These are phyloP conservation scores for Auricularia cornea DNA, from an alignment of 768 basidiomycete genomes.

Conservation along the genomic window DNA sequence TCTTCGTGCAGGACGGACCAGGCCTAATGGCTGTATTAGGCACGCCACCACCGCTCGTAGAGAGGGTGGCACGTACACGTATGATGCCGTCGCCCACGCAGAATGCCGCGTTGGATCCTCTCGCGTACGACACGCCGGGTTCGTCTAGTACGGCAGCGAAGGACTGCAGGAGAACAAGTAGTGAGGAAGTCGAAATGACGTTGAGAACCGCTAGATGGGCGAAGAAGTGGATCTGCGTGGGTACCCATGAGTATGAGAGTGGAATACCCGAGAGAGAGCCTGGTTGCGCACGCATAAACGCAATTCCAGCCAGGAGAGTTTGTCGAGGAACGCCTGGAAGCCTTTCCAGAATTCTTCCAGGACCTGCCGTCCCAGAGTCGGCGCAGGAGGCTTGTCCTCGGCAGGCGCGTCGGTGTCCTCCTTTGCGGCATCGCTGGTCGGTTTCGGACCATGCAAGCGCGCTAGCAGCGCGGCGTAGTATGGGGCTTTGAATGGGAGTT, in stretches of 20 bases:
- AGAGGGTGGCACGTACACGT: slow-evolving; percentile 25
- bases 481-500: slow-evolving; percentile 91
- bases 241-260: not conserved
- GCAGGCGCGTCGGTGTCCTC: slow-evolving; percentile 24
- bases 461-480: slow-evolving; percentile 78
- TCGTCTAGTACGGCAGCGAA: slow-evolving; percentile 84
- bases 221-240: slow-evolving; percentile 88
- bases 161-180: slow-evolving; percentile 73
- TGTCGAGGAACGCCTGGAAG: slow-evolving; percentile 83
- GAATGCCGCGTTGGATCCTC: slow-evolving; percentile 70
- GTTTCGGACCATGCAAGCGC: slow-evolving; percentile 34
- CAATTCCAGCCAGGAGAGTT: slow-evolving; percentile 83
- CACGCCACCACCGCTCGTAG: not conserved
- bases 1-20: slow-evolving; percentile 58
- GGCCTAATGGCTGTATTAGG: slow-evolving; percentile 37
- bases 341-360: slow-evolving; percentile 88
- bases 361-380: slow-evolving; percentile 57
- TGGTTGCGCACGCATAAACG: slow-evolving; percentile 65
- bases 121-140: slow-evolving; percentile 78
- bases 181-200: slow-evolving; percentile 67
- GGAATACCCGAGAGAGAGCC: slow-evolving; percentile 1
- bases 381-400: slow-evolving; percentile 18
- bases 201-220: slow-evolving; percentile 74
- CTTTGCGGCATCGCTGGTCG: slow-evolving; percentile 34
- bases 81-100: slow-evolving; percentile 78